phyloP scores from a whole-genome alignment of 495 filamentous ascomycete species.

The Thozetella sp. region DNA sequence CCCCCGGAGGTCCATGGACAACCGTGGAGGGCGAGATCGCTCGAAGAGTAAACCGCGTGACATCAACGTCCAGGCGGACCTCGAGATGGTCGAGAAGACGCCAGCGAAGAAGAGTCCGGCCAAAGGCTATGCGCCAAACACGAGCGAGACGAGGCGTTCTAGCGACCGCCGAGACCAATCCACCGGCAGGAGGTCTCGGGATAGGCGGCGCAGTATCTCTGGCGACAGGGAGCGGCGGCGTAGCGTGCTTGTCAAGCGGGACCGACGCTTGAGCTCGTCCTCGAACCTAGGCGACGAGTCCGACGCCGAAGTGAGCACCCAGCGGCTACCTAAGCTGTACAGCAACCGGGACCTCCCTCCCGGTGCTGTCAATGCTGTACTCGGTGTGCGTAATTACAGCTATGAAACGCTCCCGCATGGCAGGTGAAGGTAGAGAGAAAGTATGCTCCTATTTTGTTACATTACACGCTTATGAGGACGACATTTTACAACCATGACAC shows the following conservation, averaged over 20 bases:
- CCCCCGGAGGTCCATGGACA: not conserved
- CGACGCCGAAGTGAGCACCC: not conserved
- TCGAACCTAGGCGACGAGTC: not conserved
- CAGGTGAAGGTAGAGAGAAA: not conserved
- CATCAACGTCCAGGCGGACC: not conserved
- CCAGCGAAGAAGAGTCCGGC: not conserved
- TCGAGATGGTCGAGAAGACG: not conserved
- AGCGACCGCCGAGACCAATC: not conserved
- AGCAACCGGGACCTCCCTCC: not conserved
- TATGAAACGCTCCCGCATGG: not conserved
- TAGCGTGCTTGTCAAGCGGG: not conserved
- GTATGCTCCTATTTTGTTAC: too few relatives aligned
- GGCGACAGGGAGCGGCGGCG: not conserved
- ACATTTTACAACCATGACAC: too few relatives aligned
- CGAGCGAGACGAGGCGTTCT: not conserved
- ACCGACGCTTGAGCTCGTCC: not conserved
- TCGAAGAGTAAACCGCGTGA: not conserved
- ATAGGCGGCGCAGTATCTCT: not conserved
- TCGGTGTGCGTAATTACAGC: not conserved
- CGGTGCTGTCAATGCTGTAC: not conserved
- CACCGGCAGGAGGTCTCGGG: not conserved
- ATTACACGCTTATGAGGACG: too few relatives aligned
- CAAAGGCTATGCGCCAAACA: not conserved
- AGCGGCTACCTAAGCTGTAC: not conserved
- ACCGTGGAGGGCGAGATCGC: not conserved